Evolutionary conservation across 305 asterid genomes (phyloP).

Genomic region (Solanum chacoense): DNA sequence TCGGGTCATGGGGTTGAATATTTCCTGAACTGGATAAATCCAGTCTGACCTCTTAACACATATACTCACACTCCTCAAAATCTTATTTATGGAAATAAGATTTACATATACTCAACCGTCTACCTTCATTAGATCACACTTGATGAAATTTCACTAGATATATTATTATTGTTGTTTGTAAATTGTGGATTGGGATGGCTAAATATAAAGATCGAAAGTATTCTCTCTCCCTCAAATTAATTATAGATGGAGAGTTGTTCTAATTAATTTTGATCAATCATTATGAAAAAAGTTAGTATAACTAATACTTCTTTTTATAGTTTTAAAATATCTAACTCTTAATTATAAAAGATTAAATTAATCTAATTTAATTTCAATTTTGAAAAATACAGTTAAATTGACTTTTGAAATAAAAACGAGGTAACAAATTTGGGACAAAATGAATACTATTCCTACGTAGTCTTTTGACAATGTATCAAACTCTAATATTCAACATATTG

Average conservation of each 20-base stretch:
- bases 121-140: accelerated
- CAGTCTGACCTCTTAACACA: background rate
- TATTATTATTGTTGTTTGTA: too few relatives aligned
- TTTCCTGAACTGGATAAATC: background rate
- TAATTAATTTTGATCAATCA: background rate
- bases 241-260: background rate
- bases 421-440: background rate
- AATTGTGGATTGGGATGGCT: background rate
- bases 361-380: background rate
- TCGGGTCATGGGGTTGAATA: background rate
- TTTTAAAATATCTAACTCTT: background rate
- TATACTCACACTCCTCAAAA: too few relatives aligned
- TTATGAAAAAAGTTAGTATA: background rate
- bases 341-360: too few relatives aligned
- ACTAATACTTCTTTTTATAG: background rate
- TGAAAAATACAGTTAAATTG: background rate
- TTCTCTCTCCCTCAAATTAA: background rate
- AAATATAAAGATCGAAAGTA: too few relatives aligned
- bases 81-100: too few relatives aligned
- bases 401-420: background rate
- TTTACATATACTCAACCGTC: too few relatives aligned
- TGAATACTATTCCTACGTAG: background rate
- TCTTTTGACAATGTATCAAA: background rate
- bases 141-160: too few relatives aligned
- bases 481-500: background rate